A percentile compares a stretch with the other conserved stretches of the same genome.
phyloP scores from a whole-genome alignment of 208 protist species.

The Chromosphaera perkinsii region DNA sequence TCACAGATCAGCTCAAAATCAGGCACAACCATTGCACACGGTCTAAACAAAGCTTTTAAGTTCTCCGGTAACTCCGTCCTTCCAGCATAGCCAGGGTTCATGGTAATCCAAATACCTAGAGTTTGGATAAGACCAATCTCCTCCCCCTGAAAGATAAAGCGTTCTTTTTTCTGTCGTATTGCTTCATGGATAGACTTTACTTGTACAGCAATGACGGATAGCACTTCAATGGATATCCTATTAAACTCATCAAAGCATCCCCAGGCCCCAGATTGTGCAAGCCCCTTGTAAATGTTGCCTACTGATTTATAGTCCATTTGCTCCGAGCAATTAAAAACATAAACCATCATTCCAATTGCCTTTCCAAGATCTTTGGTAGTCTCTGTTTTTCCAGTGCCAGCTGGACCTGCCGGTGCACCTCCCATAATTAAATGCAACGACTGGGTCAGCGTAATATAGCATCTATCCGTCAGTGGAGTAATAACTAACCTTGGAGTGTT shows the following conservation, averaged over 20 bases:
- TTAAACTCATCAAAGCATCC: no score
- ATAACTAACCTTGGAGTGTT: no score
- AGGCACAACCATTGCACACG: slow-evolving; percentile 93
- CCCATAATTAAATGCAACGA: no score
- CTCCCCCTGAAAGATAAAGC: slow-evolving; percentile 85
- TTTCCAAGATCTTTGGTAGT: no score
- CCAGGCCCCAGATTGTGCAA: not conserved
- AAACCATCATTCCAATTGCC: no score
- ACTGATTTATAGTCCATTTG: no score
- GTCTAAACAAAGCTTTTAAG: slow-evolving; percentile 91
- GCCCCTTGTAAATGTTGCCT: no score
- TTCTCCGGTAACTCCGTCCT: slow-evolving; percentile 93
- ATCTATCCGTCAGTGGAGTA: no score
- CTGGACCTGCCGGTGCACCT: no score
- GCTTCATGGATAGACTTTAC: slow-evolving; percentile 86
- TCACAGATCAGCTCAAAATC: slow-evolving; percentile 91
- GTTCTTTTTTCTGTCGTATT: slow-evolving; percentile 65
- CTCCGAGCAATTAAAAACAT: no score
- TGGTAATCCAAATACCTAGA: slow-evolving; percentile 92
- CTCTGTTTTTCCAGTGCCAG: no score
- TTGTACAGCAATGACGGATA: slow-evolving; percentile 89
- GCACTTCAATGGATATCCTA: slow-evolving; percentile 90
- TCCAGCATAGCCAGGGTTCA: slow-evolving; percentile 95
- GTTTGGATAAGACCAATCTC: slow-evolving; percentile 77
- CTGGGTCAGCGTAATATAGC: no score